Percentiles rank a stretch among this genome's conserved stretches.
phyloP scores from a whole-genome alignment of 768 basidiomycete species.

The Kwoniella europaea region DNA sequence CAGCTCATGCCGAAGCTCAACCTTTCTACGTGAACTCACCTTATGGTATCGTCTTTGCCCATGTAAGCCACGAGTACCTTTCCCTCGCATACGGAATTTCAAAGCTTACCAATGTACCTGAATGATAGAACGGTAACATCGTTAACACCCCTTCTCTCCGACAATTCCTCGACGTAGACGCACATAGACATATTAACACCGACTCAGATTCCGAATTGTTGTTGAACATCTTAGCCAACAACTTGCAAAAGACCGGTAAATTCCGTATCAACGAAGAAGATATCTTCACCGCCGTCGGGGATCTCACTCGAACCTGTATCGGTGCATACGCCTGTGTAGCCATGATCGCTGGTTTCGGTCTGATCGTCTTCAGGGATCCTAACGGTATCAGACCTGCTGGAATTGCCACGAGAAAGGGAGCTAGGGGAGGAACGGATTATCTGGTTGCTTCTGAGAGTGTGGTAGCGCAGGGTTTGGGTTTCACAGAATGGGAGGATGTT shows the following conservation, averaged over 20 bases:
- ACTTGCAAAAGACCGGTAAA: constrained; percentile 96
- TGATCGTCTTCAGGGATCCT: constrained; percentile 96
- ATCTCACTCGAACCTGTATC: constrained; percentile 82
- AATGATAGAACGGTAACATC: constrained; percentile 87
- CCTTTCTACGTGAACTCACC: constrained; percentile 99
- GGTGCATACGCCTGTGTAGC: constrained; percentile 97
- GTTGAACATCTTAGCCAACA: constrained; percentile 96
- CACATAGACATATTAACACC: constrained; percentile 98
- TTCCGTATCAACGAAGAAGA: constrained; percentile 99
- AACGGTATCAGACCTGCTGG: constrained; percentile 96
- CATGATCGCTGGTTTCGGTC: constrained; percentile 99
- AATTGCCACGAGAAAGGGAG: constrained; percentile 69
- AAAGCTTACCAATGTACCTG: constrained; percentile 11
- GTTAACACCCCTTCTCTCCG: constrained; percentile 88
- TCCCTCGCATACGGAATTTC: neutral
- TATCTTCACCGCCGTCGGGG: constrained; percentile 90
- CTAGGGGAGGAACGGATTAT: constrained; percentile 74
- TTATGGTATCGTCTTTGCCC: constrained; percentile 96
- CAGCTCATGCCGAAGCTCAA: constrained; percentile 94
- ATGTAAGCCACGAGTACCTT: constrained; percentile 65
- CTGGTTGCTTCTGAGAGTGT: constrained; percentile 93
- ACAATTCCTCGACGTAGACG: constrained; percentile 91
- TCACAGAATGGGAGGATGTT: constrained; percentile 90
- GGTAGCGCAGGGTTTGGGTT: constrained; percentile 91
- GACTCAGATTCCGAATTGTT: constrained; percentile 96